A percentile compares a stretch with the other conserved stretches of the same genome.
Conservation (phyloP, 225 moss, liverwort and hornwort species). For the Rhytidiadelphus loreus region DNA sequence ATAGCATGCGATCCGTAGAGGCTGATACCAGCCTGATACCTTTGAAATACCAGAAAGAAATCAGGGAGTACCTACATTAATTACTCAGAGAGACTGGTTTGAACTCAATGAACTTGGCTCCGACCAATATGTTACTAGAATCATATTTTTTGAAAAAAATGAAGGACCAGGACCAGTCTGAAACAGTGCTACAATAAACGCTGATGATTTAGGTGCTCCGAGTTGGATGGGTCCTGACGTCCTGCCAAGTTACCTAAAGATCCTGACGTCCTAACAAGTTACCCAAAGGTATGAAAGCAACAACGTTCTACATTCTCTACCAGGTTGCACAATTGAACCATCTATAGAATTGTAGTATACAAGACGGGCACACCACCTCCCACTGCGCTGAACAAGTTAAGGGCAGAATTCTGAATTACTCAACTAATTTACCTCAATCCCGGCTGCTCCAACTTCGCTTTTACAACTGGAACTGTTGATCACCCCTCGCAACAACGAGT, state of each 20-base stretch:
- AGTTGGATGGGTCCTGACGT: too few species aligned
- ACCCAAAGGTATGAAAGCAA: background rate
- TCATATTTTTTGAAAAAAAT: background rate
- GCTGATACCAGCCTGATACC: background rate
- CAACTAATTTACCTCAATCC: background rate
- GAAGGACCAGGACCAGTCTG: background rate
- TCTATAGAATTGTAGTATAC: background rate
- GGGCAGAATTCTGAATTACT: background rate
- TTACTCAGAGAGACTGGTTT: background rate
- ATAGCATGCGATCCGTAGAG: background rate
- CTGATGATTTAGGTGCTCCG: background rate
- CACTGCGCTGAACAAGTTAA: background rate
- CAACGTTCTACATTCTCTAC: background rate
- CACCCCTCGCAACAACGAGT: background rate
- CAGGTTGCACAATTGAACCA: background rate
- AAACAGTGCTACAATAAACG: too few species aligned
- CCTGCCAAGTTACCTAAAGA: background rate
- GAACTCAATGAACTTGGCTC: background rate
- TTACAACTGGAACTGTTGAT: background rate
- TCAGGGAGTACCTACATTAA: background rate
- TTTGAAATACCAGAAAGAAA: background rate
- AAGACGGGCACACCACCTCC: background rate
- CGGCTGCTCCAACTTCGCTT: background rate
- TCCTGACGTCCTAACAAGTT: background rate
- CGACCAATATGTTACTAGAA: background rate